Evolutionary conservation across 345 rosid species (phyloP), one percentile per base, ranked within the genome.

Genomic region (Physaria fendleri): DNA sequence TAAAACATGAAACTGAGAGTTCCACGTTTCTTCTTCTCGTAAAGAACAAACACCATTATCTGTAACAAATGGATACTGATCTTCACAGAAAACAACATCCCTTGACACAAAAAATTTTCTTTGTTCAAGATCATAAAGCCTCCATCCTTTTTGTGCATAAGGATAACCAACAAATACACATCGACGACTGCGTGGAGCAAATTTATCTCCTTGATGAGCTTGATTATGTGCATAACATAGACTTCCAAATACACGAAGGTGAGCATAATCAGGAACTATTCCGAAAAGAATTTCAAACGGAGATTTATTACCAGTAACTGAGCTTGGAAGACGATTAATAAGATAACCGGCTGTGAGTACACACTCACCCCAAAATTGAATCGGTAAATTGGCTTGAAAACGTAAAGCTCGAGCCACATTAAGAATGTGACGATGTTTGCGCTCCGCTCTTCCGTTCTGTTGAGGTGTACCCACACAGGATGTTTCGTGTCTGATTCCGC

Each of bases 251-350:
- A 37, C 42, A 2, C 2, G 13, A 1, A 37, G 0, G 2, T 37
- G 42, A 1, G 5, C 40, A 13, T 37, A 37, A 5, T 14, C 17
- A 0, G 8, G 17, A 0, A 8, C 18, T 2, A 0, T 37, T 2
- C 2, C 5, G 3, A n/a, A 17, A 0, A 37, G 12, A 0, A 1
- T 6, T 11, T 39, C 21, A 1, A 6, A 7, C 0, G 5, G 44
- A 8, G 33, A 7, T 0, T 7, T 8, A 1, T 11, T 2, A 7
- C 8, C 16, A 1, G 8, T 0, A 0, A 39, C 11, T 0, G 35
- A 15, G 1, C 11, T 39, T 8, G 44, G 21, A 2, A 11, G 15
- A 0, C 44, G 44, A 3, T 39, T 39, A 0, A 39, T 39, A 2
- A 39, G 4, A 15, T 39, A 15, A 0, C 11, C 11, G 0, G 11